Evolutionary conservation across 2,329 filamentous ascomycete genomes (phyloP), one percentile per base, ranked within the genome.

Genomic region (Conoideocrella luteorostrata): DNA sequence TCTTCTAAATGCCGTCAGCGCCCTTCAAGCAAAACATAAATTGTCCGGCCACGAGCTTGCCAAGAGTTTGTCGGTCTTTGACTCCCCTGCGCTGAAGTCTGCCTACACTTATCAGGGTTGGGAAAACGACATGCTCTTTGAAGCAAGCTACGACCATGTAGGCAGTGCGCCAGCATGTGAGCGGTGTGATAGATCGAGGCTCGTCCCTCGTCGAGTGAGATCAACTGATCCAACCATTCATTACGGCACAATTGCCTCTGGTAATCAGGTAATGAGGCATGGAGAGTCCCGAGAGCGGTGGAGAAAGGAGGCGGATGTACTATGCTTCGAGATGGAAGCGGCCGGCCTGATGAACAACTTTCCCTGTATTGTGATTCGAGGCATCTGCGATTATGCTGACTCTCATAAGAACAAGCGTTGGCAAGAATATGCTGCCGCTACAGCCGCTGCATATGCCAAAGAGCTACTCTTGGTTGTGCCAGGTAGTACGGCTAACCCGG

Each of bases 301-400:
- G n/a, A n/a, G n/a, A n/a, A n/a, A n/a, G n/a, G n/a, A n/a, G n/a
- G n/a, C n/a, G n/a, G n/a, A n/a, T n/a, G n/a, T n/a, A n/a, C n/a
- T n/a, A n/a, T n/a, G n/a, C n/a, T n/a, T n/a, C n/a, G n/a, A n/a
- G n/a, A n/a, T n/a, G n/a, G n/a, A 48, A 52, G n/a, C n/a, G n/a
- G n/a, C n/a, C n/a, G n/a, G n/a, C n/a, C n/a, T n/a, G n/a, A n/a
- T n/a, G n/a, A n/a, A 56, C 20, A 40, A 52, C 28, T 53, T 57
- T 23, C 56, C 54, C 2, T 62, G 59, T 23, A 36, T 64, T 3
- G 56, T 60, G 7, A 56, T 65, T 24, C 52, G 58, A 7, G 60
- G 62, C 2, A 60, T 65, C 29, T 63, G 56, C 46, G 61, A 65
- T 47, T 65, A 65, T 30, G 50, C 60, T 0, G 62, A 65, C 38